phyloP scores from a whole-genome alignment of 805 yeast genomes.

The Saturnispora saitoi region DNA sequence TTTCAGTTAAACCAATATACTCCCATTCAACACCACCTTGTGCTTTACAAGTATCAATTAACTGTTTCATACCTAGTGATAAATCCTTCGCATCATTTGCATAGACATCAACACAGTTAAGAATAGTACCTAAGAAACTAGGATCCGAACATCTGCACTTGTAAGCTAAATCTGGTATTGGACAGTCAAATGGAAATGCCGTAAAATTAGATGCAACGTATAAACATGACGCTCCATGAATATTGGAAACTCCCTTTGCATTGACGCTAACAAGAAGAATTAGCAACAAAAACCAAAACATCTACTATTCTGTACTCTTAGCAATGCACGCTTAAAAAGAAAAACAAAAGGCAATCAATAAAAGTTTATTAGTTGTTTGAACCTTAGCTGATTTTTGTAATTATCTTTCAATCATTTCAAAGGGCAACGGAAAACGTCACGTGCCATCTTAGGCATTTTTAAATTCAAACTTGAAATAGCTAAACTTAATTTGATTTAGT shows the following conservation, averaged over 20 bases:
- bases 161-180: constrained; percentile 27
- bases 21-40: constrained; percentile 26
- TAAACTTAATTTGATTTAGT: too few species aligned
- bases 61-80: constrained; percentile 26
- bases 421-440: not conserved
- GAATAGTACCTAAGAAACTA: constrained; percentile 29
- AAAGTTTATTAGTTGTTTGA: too few species aligned
- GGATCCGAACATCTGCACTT: constrained; percentile 29
- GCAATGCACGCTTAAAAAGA: not conserved
- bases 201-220: constrained; percentile 28
- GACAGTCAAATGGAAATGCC: constrained; percentile 28
- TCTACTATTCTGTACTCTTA: not conserved
- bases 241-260: constrained; percentile 27
- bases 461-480: too few species aligned
- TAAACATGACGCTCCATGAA: constrained; percentile 32
- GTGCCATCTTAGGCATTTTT: too few species aligned
- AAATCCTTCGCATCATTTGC: constrained; percentile 22
- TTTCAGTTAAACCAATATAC: constrained; percentile 22
- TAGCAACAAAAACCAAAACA: not conserved
- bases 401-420: not conserved
- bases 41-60: constrained; percentile 28
- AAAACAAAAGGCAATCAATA: too few species aligned
- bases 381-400: too few species aligned
- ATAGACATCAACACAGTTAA: constrained; percentile 28
- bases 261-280: not conserved